Evolutionary conservation across 2,329 filamentous ascomycete genomes (phyloP).

Genomic region (Aspergillus nomiae): DNA sequence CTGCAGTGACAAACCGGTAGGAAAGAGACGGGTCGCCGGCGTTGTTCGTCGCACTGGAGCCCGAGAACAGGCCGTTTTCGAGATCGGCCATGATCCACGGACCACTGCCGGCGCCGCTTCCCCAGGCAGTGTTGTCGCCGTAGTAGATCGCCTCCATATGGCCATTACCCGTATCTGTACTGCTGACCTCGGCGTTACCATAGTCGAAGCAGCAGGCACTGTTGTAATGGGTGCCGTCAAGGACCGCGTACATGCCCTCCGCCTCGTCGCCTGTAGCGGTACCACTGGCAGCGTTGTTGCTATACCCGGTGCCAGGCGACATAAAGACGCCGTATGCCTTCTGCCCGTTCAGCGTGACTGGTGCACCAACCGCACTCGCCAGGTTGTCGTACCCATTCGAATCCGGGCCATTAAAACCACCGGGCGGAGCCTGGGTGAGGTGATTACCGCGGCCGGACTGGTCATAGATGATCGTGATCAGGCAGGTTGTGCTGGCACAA

Average conservation of each 20-base stretch:
- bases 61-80: constrained; percentile 68
- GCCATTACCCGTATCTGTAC: constrained; percentile 58
- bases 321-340: constrained; percentile 67
- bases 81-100: constrained; percentile 72
- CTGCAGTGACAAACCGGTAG: constrained; percentile 59
- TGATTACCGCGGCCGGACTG: constrained; percentile 65
- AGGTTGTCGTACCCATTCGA: constrained; percentile 61
- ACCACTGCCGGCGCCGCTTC: constrained; percentile 58
- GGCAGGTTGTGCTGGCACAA: constrained; percentile 62
- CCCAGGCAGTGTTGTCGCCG: constrained; percentile 58
- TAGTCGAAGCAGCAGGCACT: constrained; percentile 54
- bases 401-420: constrained; percentile 60
- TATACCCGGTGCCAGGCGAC: constrained; percentile 64
- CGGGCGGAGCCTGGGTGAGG: constrained; percentile 63
- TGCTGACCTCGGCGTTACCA: constrained; percentile 59
- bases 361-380: constrained; percentile 61
- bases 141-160: constrained; percentile 73
- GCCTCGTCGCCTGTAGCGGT: constrained; percentile 58
- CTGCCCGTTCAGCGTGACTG: constrained; percentile 61
- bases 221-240: constrained; percentile 40
- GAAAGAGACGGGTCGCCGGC: constrained; percentile 55
- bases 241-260: constrained; percentile 39
- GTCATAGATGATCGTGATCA: constrained; percentile 67
- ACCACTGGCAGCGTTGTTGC: constrained; percentile 57
- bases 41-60: constrained; percentile 50